phyloP scores from a whole-genome alignment of 495 filamentous ascomycete species.

The Lasiosphaeria ovina region DNA sequence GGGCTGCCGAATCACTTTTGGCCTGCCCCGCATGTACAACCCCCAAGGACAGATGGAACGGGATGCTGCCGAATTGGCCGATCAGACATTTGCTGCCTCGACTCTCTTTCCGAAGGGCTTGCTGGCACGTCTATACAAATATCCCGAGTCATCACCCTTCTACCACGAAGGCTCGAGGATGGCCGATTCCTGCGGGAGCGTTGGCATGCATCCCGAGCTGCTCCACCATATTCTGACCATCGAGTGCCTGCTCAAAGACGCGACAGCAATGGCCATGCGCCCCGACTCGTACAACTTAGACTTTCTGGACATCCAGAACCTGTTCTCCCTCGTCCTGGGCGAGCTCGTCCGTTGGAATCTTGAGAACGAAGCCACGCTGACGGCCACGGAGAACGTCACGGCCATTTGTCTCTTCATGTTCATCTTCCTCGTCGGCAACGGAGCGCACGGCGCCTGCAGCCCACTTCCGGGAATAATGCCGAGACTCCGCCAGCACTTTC shows the following conservation, averaged over 20 bases:
- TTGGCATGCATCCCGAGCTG: constrained; percentile 10
- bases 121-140: constrained; percentile 9
- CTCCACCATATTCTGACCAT: constrained; percentile 5
- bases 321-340: constrained; percentile 15
- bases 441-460: constrained; percentile 13
- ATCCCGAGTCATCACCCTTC: constrained; percentile 11
- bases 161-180: neutral
- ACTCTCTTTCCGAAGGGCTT: constrained; percentile 9
- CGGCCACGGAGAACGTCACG: constrained; percentile 15
- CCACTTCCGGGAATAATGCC: constrained; percentile 18
- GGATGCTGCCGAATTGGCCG: neutral
- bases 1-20: constrained; percentile 13
- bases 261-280: constrained; percentile 3
- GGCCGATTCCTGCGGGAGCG: constrained; percentile 12
- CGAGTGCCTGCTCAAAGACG: constrained; percentile 14
- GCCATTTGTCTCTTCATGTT: constrained; percentile 19
- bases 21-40: constrained; percentile 7
- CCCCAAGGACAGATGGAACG: constrained; percentile 1
- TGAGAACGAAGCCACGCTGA: constrained; percentile 8
- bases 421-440: constrained; percentile 15
- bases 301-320: constrained; percentile 19
- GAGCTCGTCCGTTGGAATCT: constrained; percentile 18
- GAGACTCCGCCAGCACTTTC: constrained; percentile 13
- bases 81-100: constrained; percentile 14
- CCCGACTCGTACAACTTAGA: constrained; percentile 6